phyloP scores from a whole-genome alignment of 345 rosid species.

The Eucalyptus caleyi region DNA sequence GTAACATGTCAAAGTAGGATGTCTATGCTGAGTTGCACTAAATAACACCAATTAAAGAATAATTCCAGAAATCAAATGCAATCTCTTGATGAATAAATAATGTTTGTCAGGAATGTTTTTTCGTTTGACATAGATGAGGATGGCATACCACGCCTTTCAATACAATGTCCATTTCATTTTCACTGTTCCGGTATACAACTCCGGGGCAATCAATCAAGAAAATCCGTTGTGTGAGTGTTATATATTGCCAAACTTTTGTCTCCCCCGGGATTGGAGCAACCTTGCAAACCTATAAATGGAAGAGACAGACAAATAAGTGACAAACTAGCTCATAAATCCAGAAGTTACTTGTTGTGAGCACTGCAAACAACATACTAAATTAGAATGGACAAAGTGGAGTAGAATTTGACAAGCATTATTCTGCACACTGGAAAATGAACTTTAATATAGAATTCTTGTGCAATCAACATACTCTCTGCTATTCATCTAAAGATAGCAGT shows the following conservation, averaged over 20 bases:
- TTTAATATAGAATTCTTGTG: not conserved
- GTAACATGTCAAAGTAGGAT: not conserved
- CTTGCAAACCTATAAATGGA: conserved; percentile 63
- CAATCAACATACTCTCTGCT: not conserved
- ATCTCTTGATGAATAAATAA: not conserved
- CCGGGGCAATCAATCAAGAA: conserved; percentile 96
- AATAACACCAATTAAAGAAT: not conserved
- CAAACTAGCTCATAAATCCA: not conserved
- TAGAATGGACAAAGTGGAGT: not conserved
- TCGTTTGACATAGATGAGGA: not conserved
- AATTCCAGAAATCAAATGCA: not conserved
- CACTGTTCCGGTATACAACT: conserved; percentile 82
- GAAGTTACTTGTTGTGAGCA: not conserved
- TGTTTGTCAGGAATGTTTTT: not conserved
- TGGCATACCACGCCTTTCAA: conserved; percentile 88
- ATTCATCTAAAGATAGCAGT: not conserved
- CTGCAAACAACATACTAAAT: not conserved
- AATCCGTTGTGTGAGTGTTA: conserved; percentile 77
- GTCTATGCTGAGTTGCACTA: not conserved
- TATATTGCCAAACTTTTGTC: conserved; percentile 97
- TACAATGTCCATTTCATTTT: conserved; percentile 78
- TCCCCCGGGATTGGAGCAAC: conserved; percentile 97
- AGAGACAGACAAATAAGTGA: not conserved
- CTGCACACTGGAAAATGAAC: not conserved
- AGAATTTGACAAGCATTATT: not conserved